These are phyloP conservation scores for Juglanconis juglandina DNA, from an alignment of 2,329 filamentous ascomycete species.

Conservation along the genomic window DNA sequence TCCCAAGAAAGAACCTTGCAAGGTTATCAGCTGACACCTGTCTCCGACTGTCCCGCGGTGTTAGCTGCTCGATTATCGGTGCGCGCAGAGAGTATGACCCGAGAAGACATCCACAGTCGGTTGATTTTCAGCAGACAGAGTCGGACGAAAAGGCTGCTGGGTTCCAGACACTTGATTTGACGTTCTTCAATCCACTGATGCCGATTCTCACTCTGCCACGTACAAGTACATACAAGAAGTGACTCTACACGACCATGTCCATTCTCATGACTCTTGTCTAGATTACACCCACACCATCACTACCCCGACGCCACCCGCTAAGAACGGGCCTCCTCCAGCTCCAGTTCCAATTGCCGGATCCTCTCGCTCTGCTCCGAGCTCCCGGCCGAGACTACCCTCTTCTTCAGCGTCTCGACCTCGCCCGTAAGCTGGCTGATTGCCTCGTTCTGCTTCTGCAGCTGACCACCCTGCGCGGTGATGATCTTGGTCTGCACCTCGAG, in stretches of 20 bases:
- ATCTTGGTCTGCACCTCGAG: conserved; percentile 74
- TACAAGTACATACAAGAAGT: not conserved
- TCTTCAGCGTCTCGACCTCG: conserved; percentile 80
- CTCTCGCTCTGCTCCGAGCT: conserved; percentile 64
- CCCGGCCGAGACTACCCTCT: conserved; percentile 58
- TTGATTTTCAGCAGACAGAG: too few species aligned
- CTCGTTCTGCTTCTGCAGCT: conserved; percentile 66
- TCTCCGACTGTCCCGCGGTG: too few species aligned
- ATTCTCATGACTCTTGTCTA: not conserved
- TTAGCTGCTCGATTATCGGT: too few species aligned
- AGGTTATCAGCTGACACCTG: too few species aligned
- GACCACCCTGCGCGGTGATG: conserved; percentile 69
- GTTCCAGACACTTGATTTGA: not conserved
- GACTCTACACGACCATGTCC: not conserved
- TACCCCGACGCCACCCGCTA: conserved; percentile 25
- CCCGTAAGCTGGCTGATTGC: conserved; percentile 67
- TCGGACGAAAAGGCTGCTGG: too few species aligned
- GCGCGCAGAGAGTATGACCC: too few species aligned
- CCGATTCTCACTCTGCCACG: not conserved
- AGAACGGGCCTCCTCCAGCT: conserved; percentile 62
- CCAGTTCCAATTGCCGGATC: conserved; percentile 64
- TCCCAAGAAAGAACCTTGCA: too few species aligned
- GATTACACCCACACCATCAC: not conserved
- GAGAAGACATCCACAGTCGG: too few species aligned
- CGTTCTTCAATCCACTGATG: not conserved